Base-by-base conservation (phyloP, 768 basidiomycete genomes). In the Panus rudis region DNA sequence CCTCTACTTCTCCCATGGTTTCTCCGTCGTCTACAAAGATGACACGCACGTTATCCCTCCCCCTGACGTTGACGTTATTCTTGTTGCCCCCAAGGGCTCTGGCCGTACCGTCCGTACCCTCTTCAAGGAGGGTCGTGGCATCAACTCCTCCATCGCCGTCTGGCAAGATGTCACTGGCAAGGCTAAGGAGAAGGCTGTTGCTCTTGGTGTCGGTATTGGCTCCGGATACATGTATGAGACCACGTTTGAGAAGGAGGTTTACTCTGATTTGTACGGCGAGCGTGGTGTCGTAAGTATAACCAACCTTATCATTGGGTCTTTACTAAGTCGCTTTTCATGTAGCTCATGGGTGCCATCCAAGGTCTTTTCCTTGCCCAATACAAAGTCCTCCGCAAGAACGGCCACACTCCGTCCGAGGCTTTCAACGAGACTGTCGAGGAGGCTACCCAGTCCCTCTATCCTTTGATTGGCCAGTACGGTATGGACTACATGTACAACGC, bases 381-480 rank as follows among this genome's bases (percentile, higher is more conserved):
- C 79, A 81, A 92, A 76, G 85, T 94, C 46, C 87, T 96, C 58
- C 90, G 92, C 61, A 87, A 84, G 61, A 94, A 94, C 62, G 92
- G 92, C 43, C 96, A 99, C 77, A 72, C 81, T 4, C 96, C 96
- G 42, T 98, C 94, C 32, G 96, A 99, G 64, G 93, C 93, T 38
- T 98, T 99, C 81, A 98, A 99, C 68, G 96, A 99, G 75, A 98
- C 96, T 47, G 96, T 98, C 49, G 96, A 98, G 69, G 96, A 98
- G 71, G 96, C 96, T n/a, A 98, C 94, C 32, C 93, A 99, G 63
- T 94, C 92, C 28, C 81, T 99, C 51, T 97, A 90, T 75, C 96
- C 96, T 47, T 67, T 99, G 65, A 92, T 99, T 58, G 96, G 94
- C 53, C 77, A 84, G 59, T 86, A 96, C 63, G 92, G 92, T 43